Conservation (phyloP, 2,329 filamentous ascomycete species). For the Iodosphaeria phyllophila region DNA sequence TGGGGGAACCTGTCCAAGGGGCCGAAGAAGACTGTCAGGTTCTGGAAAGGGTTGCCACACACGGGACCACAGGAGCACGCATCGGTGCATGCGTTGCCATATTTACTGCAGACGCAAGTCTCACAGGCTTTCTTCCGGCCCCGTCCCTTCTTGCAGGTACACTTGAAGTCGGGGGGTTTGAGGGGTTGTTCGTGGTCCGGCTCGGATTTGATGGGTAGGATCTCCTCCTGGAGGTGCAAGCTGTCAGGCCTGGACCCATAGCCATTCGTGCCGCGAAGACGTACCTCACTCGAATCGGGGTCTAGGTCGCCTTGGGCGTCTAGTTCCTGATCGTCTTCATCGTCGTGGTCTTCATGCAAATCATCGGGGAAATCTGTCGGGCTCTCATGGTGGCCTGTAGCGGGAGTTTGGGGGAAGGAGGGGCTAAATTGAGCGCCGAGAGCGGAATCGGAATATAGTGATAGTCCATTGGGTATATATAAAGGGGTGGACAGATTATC, state of each 20-base stretch:
- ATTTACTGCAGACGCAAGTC: constrained; percentile 14
- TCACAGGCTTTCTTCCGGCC: constrained; percentile 15
- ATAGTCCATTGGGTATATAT: no score
- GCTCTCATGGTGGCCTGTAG: constrained; percentile 8
- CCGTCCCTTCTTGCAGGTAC: constrained; percentile 15
- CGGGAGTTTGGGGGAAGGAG: constrained; percentile 5
- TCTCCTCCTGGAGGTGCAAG: constrained; percentile 6
- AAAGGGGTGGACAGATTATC: no score
- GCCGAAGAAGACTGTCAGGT: constrained; percentile 15
- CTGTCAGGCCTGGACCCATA: no score
- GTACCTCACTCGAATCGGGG: constrained; percentile 13
- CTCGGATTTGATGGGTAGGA: no score
- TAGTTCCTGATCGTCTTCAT: constrained; percentile 10
- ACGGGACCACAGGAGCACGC: constrained; percentile 12
- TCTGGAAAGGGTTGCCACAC: constrained; percentile 15
- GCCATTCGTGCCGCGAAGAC: no score
- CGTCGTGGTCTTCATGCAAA: constrained; percentile 8
- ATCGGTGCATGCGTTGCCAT: constrained; percentile 11
- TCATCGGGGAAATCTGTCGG: no score
- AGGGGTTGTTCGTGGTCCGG: constrained; percentile 9
- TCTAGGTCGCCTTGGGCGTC: constrained; percentile 15
- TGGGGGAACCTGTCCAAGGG: constrained; percentile 10
- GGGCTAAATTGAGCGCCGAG: constrained; percentile 13
- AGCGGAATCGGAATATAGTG: constrained; percentile 11
- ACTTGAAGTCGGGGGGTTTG: constrained; percentile 10